phyloP scores from a whole-genome alignment of 2,329 filamentous ascomycete species.

The Hymenoscyphus infarciens region DNA sequence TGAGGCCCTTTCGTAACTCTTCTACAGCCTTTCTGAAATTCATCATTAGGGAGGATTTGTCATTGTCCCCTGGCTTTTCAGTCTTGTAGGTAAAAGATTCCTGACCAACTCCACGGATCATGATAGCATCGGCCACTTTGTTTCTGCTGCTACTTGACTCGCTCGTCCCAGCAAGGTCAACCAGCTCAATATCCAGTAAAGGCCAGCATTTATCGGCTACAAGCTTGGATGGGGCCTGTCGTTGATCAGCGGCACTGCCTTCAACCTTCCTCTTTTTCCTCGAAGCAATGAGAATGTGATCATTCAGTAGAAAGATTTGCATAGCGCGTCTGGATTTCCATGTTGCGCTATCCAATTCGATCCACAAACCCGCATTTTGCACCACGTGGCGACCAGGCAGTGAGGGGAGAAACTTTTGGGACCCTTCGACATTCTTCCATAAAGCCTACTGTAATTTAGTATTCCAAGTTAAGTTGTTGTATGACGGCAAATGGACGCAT shows the following conservation, averaged over 20 bases:
- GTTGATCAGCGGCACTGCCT: constrained; percentile 49
- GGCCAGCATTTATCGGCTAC: constrained; percentile 95
- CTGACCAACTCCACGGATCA: constrained; percentile 77
- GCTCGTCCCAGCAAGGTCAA: constrained; percentile 72
- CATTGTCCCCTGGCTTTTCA: constrained; percentile 72
- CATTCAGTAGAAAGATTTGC: constrained; percentile 89
- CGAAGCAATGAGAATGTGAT: constrained; percentile 86
- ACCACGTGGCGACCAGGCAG: constrained; percentile 89
- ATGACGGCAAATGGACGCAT: background rate
- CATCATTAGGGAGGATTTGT: constrained; percentile 77
- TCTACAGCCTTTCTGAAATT: constrained; percentile 92
- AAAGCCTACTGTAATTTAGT: constrained; percentile 53
- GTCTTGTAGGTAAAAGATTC: constrained; percentile 95
- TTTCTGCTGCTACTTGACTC: constrained; percentile 55
- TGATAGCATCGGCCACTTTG: constrained; percentile 80
- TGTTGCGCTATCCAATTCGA: constrained; percentile 94
- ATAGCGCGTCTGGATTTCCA: constrained; percentile 90
- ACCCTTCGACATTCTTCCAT: constrained; percentile 97
- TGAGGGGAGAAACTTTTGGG: constrained; percentile 93
- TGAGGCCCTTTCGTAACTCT: constrained; percentile 79
- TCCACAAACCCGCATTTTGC: constrained; percentile 88
- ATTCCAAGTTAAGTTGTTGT: background rate
- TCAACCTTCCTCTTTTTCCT: constrained; percentile 90
- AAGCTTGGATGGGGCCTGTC: constrained; percentile 61
- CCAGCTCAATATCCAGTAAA: constrained; percentile 85